Evolutionary conservation across 1,284 basidiomycete species (phyloP).

Genomic region (Malassezia dermatis): DNA sequence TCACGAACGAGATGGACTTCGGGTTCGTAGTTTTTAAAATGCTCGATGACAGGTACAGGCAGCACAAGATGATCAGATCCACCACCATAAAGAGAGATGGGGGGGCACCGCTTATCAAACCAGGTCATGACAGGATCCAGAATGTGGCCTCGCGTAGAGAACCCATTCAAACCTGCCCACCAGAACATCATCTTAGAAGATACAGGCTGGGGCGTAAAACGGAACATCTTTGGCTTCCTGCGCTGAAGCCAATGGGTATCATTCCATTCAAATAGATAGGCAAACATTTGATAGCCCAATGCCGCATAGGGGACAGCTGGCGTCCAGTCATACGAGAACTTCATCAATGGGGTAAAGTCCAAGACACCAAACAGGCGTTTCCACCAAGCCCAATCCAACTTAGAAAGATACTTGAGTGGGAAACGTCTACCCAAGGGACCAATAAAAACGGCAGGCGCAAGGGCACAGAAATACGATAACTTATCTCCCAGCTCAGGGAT

Average conservation of each 20-base stretch:
- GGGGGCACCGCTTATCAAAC: slow-evolving; percentile 58
- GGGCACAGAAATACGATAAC: slow-evolving; percentile 55
- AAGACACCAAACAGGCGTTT: slow-evolving; percentile 55
- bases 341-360: slow-evolving; percentile 59
- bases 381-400: slow-evolving; percentile 54
- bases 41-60: slow-evolving; percentile 36
- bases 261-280: slow-evolving; percentile 57
- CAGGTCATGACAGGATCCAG: slow-evolving; percentile 52
- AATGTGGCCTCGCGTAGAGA: slow-evolving; percentile 55
- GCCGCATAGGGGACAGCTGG: slow-evolving; percentile 51
- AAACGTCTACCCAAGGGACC: slow-evolving; percentile 57
- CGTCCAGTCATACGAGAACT: slow-evolving; percentile 55
- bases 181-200: slow-evolving; percentile 54
- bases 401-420: slow-evolving; percentile 50
- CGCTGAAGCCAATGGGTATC: slow-evolving; percentile 56
- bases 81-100: slow-evolving; percentile 55
- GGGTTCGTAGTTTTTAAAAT: slow-evolving; percentile 30
- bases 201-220: slow-evolving; percentile 58
- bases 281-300: slow-evolving; percentile 55
- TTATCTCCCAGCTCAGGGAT: slow-evolving; percentile 55
- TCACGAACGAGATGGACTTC: slow-evolving; percentile 53
- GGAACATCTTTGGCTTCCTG: slow-evolving; percentile 58
- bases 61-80: slow-evolving; percentile 44
- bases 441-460: slow-evolving; percentile 58
- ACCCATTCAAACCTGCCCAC: slow-evolving; percentile 58